Conservation (phyloP, 2,329 filamentous ascomycete species). For the Aspergillus quadrilineatus region DNA sequence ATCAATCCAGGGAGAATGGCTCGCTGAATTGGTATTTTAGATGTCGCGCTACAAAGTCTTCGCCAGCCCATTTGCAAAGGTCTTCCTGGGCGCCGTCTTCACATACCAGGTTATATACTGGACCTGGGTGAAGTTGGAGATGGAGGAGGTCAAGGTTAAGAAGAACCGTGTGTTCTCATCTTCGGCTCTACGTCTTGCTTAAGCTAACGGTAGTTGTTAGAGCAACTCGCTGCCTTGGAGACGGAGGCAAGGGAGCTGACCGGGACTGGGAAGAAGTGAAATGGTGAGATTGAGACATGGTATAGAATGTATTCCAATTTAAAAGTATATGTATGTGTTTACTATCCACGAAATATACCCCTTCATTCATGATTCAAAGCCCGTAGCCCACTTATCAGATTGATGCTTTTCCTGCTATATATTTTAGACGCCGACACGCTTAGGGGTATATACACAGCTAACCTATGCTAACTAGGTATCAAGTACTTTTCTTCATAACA, state of each 20-base stretch:
- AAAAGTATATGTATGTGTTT: background rate
- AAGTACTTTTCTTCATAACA: conserved; percentile 12
- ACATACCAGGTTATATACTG: conserved; percentile 51
- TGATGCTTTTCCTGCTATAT: background rate
- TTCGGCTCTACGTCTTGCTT: background rate
- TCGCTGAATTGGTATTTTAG: conserved; percentile 22
- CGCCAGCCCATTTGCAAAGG: conserved; percentile 47
- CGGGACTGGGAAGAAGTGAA: conserved; percentile 25
- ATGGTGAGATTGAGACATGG: background rate
- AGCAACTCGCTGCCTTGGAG: conserved; percentile 36
- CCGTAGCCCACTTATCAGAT: background rate
- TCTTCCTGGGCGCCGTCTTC: conserved; percentile 49
- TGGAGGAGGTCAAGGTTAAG: conserved; percentile 43
- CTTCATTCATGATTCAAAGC: too few relatives aligned
- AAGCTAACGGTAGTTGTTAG: conserved; percentile 20
- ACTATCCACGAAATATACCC: background rate
- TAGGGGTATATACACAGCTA: background rate
- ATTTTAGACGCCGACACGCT: background rate
- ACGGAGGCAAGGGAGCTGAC: conserved; percentile 37
- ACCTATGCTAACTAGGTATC: conserved; percentile 12
- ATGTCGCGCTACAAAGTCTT: conserved; percentile 42
- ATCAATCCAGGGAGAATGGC: background rate
- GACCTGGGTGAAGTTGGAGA: conserved; percentile 50
- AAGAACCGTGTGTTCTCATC: conserved; percentile 40
- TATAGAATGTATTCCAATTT: background rate